phyloP scores from a whole-genome alignment of 768 basidiomycete species.

The Pilatotrama ljubarskyi region DNA sequence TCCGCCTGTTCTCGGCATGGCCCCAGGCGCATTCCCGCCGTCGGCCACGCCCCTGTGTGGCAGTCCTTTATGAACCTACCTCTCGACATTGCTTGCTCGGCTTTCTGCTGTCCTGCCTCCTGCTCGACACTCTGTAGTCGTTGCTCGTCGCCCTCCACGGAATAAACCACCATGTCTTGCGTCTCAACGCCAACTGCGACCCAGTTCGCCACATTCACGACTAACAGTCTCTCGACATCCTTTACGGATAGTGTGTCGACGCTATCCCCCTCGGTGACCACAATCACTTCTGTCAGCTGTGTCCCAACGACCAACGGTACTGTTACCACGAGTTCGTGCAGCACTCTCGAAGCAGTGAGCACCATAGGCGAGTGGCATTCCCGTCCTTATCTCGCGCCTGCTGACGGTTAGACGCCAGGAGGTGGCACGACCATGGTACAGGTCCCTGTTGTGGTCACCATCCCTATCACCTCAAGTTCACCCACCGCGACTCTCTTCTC shows the following conservation, averaged over 20 bases:
- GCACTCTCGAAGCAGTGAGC: constrained; percentile 12
- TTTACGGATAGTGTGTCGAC: constrained; percentile 18
- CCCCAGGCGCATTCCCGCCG: constrained; percentile 12
- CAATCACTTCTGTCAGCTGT: constrained; percentile 15
- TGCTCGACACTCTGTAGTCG: neutral
- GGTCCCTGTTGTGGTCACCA: constrained; percentile 21
- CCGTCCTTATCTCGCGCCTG: neutral
- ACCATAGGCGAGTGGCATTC: constrained; percentile 17
- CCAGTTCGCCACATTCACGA: constrained; percentile 23
- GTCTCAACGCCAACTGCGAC: constrained; percentile 20
- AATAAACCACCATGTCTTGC: constrained; percentile 11
- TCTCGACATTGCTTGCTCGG: neutral
- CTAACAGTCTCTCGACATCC: constrained; percentile 21
- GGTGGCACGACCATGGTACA: constrained; percentile 15
- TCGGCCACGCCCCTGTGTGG: constrained; percentile 13
- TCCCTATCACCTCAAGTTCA: constrained; percentile 17
- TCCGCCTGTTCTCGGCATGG: constrained; percentile 11
- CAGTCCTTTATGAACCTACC: constrained; percentile 1
- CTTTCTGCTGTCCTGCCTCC: neutral
- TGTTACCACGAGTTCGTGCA: constrained; percentile 12
- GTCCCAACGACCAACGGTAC: constrained; percentile 3
- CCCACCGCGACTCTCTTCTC: constrained; percentile 23
- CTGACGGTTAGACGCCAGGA: neutral
- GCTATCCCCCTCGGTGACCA: constrained; percentile 16
- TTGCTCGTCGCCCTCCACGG: neutral